These are phyloP conservation scores for Thielaviopsis euricoi DNA, from an alignment of 2,329 filamentous ascomycete genomes.

Conservation along the genomic window DNA sequence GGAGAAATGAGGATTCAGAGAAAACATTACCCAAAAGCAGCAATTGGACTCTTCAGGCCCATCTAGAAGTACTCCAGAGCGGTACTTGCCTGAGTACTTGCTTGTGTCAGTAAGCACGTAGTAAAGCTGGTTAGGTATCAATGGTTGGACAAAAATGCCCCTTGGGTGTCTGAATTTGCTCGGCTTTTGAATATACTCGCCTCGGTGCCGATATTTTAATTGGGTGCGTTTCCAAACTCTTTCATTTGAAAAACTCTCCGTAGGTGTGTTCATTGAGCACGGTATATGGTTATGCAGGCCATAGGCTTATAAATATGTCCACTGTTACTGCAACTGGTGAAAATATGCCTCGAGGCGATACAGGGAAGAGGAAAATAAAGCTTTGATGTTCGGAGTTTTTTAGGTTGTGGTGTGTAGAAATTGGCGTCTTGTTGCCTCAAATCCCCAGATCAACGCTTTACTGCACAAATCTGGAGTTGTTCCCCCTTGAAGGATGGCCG, in stretches of 20 bases:
- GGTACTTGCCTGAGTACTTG: no score
- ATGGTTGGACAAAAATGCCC: neutral
- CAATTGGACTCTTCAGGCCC: no score
- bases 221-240: neutral
- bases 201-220: neutral
- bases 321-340: neutral
- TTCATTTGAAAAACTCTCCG: neutral
- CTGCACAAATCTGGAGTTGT: neutral
- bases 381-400: neutral
- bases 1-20: no score
- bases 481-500: neutral
- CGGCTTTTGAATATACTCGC: neutral
- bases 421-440: neutral
- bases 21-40: no score
- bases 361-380: neutral
- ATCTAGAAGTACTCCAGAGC: no score
- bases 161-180: neutral
- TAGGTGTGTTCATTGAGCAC: neutral
- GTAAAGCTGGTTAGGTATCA: neutral
- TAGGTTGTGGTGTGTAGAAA: neutral
- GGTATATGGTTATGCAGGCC: neutral
- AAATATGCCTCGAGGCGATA: neutral
- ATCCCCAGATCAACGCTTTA: neutral
- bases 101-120: no score
- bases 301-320: neutral